Base-by-base conservation (phyloP, 31 red algal genomes). In the Bonnemaisonia californica region DNA sequence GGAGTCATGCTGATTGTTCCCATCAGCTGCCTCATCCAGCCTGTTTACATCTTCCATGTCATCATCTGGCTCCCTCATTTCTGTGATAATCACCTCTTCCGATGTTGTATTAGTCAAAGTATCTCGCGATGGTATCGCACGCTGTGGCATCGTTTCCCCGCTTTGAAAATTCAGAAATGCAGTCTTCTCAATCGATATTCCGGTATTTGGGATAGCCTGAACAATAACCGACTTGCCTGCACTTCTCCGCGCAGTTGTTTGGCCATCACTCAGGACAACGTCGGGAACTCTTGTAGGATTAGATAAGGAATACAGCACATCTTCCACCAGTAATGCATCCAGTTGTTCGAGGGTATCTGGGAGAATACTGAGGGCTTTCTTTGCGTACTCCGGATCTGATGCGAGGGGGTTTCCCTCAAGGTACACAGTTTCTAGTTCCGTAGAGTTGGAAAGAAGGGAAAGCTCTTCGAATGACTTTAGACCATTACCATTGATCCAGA, bases 391-490 rank as follows among this genome's bases (percentile, higher is more conserved):
- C 1, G 62, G 58, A 41, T 86, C 51, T 23, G 55, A 68, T 23
- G 92, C 90, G 9, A 93, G 51, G 12, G 97, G 97, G 77, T 99
- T 99, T 33, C 91, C 82, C 69, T 99, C 97, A 2, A 99, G 74
- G 74, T 99, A 99, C 31, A 99, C 86, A 2, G 93, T 95, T 39
- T 84, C 81, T n/a, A 99, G 71, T 13, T 87, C 55, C 29, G 85
- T 39, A 35, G 51, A 56, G 18, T 78, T 61, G 4, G 22, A 41
- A 1, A 84, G 62, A 39, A 93, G 63, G 13, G 39, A 37, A n/a
- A 99, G 32, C 33, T 87, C 82, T 35, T 89, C 84, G n/a, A 96
- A 93, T 23, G 57, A 39, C 1, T 38, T 34, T 13, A 99, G 72
- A 4, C 63, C 47, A 65, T 99, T 99, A 32, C 84, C 90, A 72